Percentiles rank a stretch among this genome's conserved stretches.
Conservation (phyloP, 1,139 yeast species). For the Zygosaccharomyces sapae region DNA sequence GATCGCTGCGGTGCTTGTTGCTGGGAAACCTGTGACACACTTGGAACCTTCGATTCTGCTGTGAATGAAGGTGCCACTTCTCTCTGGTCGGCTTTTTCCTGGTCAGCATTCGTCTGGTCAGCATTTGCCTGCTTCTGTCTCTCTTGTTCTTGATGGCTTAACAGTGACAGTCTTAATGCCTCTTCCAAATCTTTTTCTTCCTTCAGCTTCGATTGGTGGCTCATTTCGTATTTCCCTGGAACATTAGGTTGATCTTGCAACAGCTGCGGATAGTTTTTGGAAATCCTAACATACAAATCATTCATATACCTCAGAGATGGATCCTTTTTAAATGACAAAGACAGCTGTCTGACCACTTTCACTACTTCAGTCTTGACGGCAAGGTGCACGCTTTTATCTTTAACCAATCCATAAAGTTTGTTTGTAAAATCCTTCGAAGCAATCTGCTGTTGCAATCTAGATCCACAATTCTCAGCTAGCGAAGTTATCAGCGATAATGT, state of each 20-base stretch:
- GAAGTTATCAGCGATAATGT: constrained; percentile 68
- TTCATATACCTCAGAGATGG: constrained; percentile 71
- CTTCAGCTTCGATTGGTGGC: constrained; percentile 45
- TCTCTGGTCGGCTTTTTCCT: constrained; percentile 42
- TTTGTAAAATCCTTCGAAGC: constrained; percentile 67
- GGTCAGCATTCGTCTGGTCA: background rate
- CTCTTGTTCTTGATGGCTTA: constrained; percentile 42
- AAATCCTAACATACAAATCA: constrained; percentile 52
- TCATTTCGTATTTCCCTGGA: constrained; percentile 56
- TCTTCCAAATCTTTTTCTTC: constrained; percentile 82
- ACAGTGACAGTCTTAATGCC: constrained; percentile 72
- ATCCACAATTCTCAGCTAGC: constrained; percentile 90
- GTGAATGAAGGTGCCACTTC: constrained; percentile 1
- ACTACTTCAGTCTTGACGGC: constrained; percentile 63
- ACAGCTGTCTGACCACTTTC: constrained; percentile 64
- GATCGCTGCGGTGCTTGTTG: constrained; percentile 11
- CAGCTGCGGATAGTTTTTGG: constrained; percentile 44
- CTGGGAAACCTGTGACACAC: background rate
- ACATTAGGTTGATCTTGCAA: constrained; percentile 46
- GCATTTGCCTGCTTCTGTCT: constrained; percentile 23
- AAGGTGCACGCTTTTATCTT: constrained; percentile 56
- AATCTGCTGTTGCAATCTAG: constrained; percentile 75
- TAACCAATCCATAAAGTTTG: constrained; percentile 51
- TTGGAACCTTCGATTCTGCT: background rate
- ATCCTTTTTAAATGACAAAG: constrained; percentile 55